phyloP scores from a whole-genome alignment of 306 rosid species.

The Ammopiptanthus mongolicus region DNA sequence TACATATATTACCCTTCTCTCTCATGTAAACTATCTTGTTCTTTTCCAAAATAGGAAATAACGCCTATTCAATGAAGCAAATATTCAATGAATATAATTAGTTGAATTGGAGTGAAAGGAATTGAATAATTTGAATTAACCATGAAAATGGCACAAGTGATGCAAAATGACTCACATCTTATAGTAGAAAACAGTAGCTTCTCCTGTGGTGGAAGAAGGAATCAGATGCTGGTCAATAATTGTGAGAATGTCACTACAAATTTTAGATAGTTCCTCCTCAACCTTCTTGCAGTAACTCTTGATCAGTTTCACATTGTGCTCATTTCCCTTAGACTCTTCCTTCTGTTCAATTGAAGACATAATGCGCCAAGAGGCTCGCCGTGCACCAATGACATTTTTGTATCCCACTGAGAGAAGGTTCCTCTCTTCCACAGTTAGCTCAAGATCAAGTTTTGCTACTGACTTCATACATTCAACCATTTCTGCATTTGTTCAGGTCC shows the following conservation, averaged over 20 bases:
- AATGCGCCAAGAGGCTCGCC: slow-evolving; percentile 94
- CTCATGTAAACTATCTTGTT: neutral
- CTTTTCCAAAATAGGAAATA: neutral
- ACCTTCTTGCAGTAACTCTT: slow-evolving; percentile 77
- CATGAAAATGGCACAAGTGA: neutral
- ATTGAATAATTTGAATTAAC: neutral
- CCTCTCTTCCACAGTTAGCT: slow-evolving; percentile 92
- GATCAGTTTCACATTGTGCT: slow-evolving; percentile 64
- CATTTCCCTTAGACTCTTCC: slow-evolving; percentile 89
- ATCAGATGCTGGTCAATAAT: slow-evolving; percentile 79
- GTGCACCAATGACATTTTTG: slow-evolving; percentile 88
- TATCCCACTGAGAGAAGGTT: slow-evolving; percentile 96
- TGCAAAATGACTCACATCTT: slow-evolving; percentile 61
- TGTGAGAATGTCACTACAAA: slow-evolving; percentile 71
- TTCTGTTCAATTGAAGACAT: slow-evolving; percentile 97
- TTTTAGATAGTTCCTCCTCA: slow-evolving; percentile 81
- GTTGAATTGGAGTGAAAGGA: neutral
- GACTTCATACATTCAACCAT: slow-evolving; percentile 91
- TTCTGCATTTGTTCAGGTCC: slow-evolving; percentile 41
- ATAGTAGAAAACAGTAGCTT: slow-evolving; percentile 92
- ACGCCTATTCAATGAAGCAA: neutral
- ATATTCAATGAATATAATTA: neutral
- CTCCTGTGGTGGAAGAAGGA: slow-evolving; percentile 71
- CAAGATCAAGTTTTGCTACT: slow-evolving; percentile 81
- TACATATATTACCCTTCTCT: neutral